Percentiles rank a stretch among this genome's conserved stretches.
These are phyloP conservation scores for Phytophthora hybrid DNA, from an alignment of 352 stramenopile species.

Conservation along the genomic window DNA sequence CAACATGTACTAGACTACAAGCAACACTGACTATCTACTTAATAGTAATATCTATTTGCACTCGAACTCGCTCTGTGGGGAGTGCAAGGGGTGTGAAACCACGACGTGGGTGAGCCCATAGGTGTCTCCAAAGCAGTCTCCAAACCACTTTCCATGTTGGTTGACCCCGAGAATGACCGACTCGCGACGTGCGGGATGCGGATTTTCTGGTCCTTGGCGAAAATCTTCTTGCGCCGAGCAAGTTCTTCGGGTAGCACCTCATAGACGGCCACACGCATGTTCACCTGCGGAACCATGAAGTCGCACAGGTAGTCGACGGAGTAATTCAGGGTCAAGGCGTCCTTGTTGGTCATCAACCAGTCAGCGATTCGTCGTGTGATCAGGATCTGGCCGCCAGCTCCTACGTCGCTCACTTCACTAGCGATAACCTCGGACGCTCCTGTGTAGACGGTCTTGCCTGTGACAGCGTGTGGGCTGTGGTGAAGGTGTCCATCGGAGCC, in stretches of 20 bases:
- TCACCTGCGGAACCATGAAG: conserved; percentile 47
- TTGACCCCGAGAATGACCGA: conserved; percentile 32
- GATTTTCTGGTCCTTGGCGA: conserved; percentile 40
- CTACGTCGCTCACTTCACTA: conserved; percentile 57
- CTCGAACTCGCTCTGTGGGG: conserved; percentile 19
- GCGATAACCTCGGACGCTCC: conserved; percentile 60
- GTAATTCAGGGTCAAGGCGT: conserved; percentile 40
- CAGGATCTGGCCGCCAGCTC: conserved; percentile 61
- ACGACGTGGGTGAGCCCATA: conserved; percentile 30
- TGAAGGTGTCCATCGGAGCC: conserved; percentile 47
- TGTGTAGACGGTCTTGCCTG: conserved; percentile 57
- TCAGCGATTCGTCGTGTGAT: conserved; percentile 54
- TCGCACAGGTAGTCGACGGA: conserved; percentile 47
- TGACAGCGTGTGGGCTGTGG: conserved; percentile 54
- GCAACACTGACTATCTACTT: conserved; percentile 16
- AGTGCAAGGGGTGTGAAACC: conserved; percentile 39
- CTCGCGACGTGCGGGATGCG: conserved; percentile 37
- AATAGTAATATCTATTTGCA: conserved; percentile 8
- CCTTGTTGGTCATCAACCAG: conserved; percentile 56
- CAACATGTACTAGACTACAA: conserved; percentile 9
- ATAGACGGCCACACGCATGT: conserved; percentile 46
- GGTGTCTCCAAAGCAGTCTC: conserved; percentile 37
- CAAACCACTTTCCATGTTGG: conserved; percentile 32
- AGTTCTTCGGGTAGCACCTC: conserved; percentile 46
- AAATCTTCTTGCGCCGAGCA: conserved; percentile 40